A percentile compares a stretch with the other conserved stretches of the same genome.
These are phyloP conservation scores for Aureobasidium leucospermi DNA, from an alignment of 2,329 filamentous ascomycete species.

Conservation along the genomic window DNA sequence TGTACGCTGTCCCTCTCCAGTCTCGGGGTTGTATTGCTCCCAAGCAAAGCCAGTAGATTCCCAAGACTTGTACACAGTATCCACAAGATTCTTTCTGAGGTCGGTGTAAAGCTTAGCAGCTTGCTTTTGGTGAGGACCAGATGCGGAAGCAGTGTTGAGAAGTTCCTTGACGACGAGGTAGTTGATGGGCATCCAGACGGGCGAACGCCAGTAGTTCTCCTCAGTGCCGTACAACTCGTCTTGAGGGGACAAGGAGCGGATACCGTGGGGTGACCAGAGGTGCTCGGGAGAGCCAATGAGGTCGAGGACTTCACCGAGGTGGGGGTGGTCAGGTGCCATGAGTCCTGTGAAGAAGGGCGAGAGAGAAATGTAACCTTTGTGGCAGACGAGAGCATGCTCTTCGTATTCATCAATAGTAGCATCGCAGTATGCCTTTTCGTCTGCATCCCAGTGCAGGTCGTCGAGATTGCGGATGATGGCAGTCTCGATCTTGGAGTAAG, in stretches of 20 bases:
- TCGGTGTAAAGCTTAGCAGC: conserved; percentile 68
- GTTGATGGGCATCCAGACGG: conserved; percentile 95
- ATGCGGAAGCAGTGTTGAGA: conserved; percentile 54
- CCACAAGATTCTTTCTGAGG: conserved; percentile 75
- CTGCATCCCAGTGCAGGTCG: conserved; percentile 85
- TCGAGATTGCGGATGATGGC: conserved; percentile 82
- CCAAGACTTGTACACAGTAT: conserved; percentile 85
- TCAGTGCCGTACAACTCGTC: conserved; percentile 78
- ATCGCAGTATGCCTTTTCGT: conserved; percentile 81
- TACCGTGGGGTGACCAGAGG: conserved; percentile 83
- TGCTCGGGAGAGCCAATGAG: conserved; percentile 74
- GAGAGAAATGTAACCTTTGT: conserved; percentile 91
- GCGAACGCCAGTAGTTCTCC: conserved; percentile 96
- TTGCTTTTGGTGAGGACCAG: conserved; percentile 60
- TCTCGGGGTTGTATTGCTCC: conserved; percentile 97
- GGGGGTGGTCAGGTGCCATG: conserved; percentile 63
- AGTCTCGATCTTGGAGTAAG: conserved; percentile 63
- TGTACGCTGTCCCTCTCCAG: conserved; percentile 84
- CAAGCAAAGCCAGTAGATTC: conserved; percentile 89
- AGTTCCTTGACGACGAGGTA: conserved; percentile 77
- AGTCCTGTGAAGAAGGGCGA: conserved; percentile 88
- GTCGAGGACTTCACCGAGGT: conserved; percentile 66
- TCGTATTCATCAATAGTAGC: conserved; percentile 93
- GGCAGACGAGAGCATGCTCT: conserved; percentile 81
- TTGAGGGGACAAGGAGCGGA: conserved; percentile 79